Conservation (phyloP, 371 early-diverging fungal genomes). For the Rhizomucor miehei region DNA sequence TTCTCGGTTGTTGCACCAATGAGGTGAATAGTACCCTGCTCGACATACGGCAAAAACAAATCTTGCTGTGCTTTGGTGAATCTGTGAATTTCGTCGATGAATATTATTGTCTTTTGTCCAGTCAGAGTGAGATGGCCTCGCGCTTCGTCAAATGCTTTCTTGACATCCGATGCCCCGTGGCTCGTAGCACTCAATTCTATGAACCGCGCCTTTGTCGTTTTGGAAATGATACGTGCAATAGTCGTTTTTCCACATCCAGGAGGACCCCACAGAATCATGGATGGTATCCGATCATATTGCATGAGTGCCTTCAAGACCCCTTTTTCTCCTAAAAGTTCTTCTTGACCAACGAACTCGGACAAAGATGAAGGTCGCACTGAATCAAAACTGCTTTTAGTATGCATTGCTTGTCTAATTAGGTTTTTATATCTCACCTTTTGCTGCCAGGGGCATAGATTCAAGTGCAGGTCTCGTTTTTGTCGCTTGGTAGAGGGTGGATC, state of each 20-base stretch:
- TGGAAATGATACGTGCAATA: conserved; percentile 70
- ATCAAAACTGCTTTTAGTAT: background rate
- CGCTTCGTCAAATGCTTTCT: conserved; percentile 75
- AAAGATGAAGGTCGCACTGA: conserved; percentile 63
- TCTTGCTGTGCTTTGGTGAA: conserved; percentile 91
- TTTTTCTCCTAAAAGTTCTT: conserved; percentile 60
- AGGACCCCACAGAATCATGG: conserved; percentile 65
- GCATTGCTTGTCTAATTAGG: background rate
- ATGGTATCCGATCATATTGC: conserved; percentile 64
- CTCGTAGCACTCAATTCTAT: conserved; percentile 73
- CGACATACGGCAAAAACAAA: conserved; percentile 76
- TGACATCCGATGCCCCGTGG: conserved; percentile 63
- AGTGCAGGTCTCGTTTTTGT: conserved; percentile 7
- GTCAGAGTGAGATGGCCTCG: conserved; percentile 51
- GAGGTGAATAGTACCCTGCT: conserved; percentile 73
- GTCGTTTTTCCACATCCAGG: conserved; percentile 91
- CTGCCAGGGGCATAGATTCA: conserved; percentile 47
- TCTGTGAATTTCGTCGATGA: conserved; percentile 88
- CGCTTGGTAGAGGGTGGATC: conserved; percentile 3
- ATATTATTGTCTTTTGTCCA: conserved; percentile 69
- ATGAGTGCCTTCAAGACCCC: conserved; percentile 66
- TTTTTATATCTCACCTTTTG: conserved; percentile 35
- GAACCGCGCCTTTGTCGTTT: conserved; percentile 60
- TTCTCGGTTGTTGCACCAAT: conserved; percentile 92
- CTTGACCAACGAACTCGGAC: conserved; percentile 74